Conservation (phyloP, 1,139 yeast species). For the Blastobotrys elegans region DNA sequence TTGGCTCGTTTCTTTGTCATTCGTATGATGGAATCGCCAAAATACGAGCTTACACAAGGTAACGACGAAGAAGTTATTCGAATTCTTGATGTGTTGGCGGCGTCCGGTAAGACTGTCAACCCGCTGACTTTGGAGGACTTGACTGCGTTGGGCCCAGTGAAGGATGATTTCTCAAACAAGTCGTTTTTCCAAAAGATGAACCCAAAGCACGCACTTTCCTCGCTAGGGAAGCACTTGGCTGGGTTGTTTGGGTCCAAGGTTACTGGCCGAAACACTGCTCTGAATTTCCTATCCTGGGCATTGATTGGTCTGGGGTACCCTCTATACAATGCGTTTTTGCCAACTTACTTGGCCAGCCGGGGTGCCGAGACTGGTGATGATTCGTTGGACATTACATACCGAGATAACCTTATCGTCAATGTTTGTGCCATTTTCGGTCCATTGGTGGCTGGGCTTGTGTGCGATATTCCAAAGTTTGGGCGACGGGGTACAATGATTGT, state of each 20-base stretch:
- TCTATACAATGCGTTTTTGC: slow-evolving; percentile 48
- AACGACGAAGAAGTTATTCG: slow-evolving; percentile 45
- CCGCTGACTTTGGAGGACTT: slow-evolving; percentile 39
- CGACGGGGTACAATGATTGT: slow-evolving; percentile 53
- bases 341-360: slow-evolving; percentile 43
- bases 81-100: slow-evolving; percentile 25
- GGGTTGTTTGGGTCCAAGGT: slow-evolving; percentile 40
- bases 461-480: slow-evolving; percentile 45
- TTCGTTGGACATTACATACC: slow-evolving; percentile 41
- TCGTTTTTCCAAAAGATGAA: slow-evolving; percentile 15
- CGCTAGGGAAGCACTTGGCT: slow-evolving; percentile 19
- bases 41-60: slow-evolving; percentile 48
- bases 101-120: slow-evolving; percentile 20
- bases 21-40: slow-evolving; percentile 52
- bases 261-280: slow-evolving; percentile 39
- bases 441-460: slow-evolving; percentile 43
- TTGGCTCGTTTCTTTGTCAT: slow-evolving; percentile 44
- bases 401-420: slow-evolving; percentile 50
- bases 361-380: slow-evolving; percentile 43
- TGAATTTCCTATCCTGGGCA: slow-evolving; percentile 46
- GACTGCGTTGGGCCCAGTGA: slow-evolving; percentile 35
- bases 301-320: slow-evolving; percentile 51
- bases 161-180: slow-evolving; percentile 14
- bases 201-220: slow-evolving; percentile 17
- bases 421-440: slow-evolving; percentile 55